These are phyloP conservation scores for Penicillium ochrochloron DNA, from an alignment of 495 filamentous ascomycete genomes.

Conservation along the genomic window DNA sequence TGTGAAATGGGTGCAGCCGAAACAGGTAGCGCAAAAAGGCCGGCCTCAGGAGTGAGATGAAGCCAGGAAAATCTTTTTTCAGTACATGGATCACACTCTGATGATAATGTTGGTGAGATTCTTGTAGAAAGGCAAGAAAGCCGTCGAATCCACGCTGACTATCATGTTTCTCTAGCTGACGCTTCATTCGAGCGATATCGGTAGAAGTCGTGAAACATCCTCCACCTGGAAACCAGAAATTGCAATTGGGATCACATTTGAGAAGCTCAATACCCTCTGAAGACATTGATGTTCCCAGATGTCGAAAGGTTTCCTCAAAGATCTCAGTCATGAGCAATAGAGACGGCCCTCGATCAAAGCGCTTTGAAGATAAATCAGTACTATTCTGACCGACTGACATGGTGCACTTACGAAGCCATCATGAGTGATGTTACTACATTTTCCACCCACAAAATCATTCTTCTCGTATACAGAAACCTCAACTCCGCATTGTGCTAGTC, in stretches of 20 bases:
- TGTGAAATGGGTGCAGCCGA: slow-evolving; percentile 65
- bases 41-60: slow-evolving; percentile 54
- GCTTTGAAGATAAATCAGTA: slow-evolving; percentile 35
- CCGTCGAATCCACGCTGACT: slow-evolving; percentile 66
- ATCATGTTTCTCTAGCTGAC: slow-evolving; percentile 67
- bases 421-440: slow-evolving; percentile 14
- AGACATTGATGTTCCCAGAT: slow-evolving; percentile 63
- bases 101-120: slow-evolving; percentile 68
- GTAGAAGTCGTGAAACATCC: slow-evolving; percentile 60
- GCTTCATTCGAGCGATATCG: slow-evolving; percentile 65
- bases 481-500: slow-evolving; percentile 11
- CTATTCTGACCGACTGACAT: no score
- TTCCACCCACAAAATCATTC: slow-evolving; percentile 13
- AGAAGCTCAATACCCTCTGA: slow-evolving; percentile 63
- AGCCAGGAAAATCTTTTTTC: slow-evolving; percentile 60
- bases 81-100: slow-evolving; percentile 62
- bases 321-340: slow-evolving; percentile 68
- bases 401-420: neutral
- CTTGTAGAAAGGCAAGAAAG: slow-evolving; percentile 65
- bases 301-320: slow-evolving; percentile 65
- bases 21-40: slow-evolving; percentile 57
- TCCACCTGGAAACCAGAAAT: slow-evolving; percentile 66
- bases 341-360: slow-evolving; percentile 75
- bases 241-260: slow-evolving; percentile 73
- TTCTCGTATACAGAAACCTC: slow-evolving; percentile 15